Percentiles rank a stretch among this genome's conserved stretches.
phyloP scores from a whole-genome alignment of 2,329 filamentous ascomycete species.

The Diaporthe humulicola region DNA sequence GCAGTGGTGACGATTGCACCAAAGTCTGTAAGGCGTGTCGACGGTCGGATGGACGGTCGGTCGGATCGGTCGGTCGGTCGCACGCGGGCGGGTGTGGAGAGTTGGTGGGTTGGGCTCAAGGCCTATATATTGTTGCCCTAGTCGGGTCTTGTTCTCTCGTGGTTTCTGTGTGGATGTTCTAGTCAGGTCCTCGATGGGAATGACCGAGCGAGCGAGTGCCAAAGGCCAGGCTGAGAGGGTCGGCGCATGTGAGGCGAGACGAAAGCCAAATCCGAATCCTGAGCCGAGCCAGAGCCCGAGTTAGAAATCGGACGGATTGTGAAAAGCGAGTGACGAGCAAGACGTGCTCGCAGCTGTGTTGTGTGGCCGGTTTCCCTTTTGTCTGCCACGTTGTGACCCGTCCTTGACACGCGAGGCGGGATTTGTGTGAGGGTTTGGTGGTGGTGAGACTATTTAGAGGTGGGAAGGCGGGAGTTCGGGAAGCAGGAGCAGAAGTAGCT shows the following conservation, averaged over 20 bases:
- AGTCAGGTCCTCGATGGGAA: constrained; percentile 13
- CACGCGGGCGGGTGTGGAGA: constrained; percentile 14
- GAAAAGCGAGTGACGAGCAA: constrained; percentile 18
- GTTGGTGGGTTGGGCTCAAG: constrained; percentile 14
- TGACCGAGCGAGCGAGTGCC: constrained; percentile 19
- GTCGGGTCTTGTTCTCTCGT: constrained; percentile 8
- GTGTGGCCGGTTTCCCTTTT: constrained; percentile 17
- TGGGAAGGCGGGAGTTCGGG: neutral
- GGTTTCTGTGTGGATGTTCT: neutral
- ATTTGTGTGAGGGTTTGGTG: neutral
- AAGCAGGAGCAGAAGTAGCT: constrained; percentile 8
- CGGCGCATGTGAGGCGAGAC: constrained; percentile 16
- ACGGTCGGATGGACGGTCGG: neutral
- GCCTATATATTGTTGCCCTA: constrained; percentile 13
- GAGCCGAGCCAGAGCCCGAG: constrained; percentile 1
- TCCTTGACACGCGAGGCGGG: constrained; percentile 16
- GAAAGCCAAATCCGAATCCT: constrained; percentile 8
- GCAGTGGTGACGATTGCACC: constrained; percentile 10
- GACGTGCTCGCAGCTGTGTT: constrained; percentile 7
- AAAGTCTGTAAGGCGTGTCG: neutral
- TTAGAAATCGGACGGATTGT: neutral
- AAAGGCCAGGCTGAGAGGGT: constrained; percentile 19
- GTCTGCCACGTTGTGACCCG: constrained; percentile 20
- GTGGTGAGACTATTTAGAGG: constrained; percentile 7
- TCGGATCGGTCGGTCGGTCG: constrained; percentile 11